Evolutionary conservation across 257 asterid species (phyloP), one percentile per base, ranked within the genome.

Genomic region (Gentiana straminea): DNA sequence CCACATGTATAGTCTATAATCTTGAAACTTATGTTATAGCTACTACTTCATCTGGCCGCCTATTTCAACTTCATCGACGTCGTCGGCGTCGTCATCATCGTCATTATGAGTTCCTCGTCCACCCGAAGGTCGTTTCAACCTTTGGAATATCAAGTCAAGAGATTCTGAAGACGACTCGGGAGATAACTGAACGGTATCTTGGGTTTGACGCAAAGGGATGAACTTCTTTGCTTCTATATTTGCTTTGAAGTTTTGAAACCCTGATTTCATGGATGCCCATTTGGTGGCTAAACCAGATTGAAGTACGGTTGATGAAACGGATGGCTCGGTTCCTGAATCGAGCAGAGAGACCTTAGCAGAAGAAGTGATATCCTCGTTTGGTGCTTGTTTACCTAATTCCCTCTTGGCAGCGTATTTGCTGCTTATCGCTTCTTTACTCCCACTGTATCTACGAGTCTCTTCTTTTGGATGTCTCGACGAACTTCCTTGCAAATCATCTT

Each of bases 241-340:
- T 11, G 95, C 58, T 67, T 78, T 92, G 43, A 92, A 73, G 44
- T 61, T 78, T 64, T 88, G 95, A 54, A 91, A 85, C 49, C 98
- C 95, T 33, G 88, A 75, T 65, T 91, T 91, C 98, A 92, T 85
- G 5, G 94, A 85, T 8, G 97, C 95, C 98, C 97, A 92, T 68
- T 70, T 85, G 44, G 94, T 79, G 64, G 94, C 87, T 69, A 92
- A 70, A 63, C 94, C 86, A 0, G 81, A 65, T 52, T 84, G 81
- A 37, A 51, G 63, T 10, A 54, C 61, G 45, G 56, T 46, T 37
- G 63, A 52, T 67, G 63, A 52, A 24, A 70, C 70, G 24, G 81
- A 57, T n/a, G 69, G 72, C 24, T 85, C 54, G 77, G 67, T 77
- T 53, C 63, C 68, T 44, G 74, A 53, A 41, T 78, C 77, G 5